A percentile compares a stretch with the other conserved stretches of the same genome.
Conservation (phyloP, 306 rosid species). For the Geum urbanum region DNA sequence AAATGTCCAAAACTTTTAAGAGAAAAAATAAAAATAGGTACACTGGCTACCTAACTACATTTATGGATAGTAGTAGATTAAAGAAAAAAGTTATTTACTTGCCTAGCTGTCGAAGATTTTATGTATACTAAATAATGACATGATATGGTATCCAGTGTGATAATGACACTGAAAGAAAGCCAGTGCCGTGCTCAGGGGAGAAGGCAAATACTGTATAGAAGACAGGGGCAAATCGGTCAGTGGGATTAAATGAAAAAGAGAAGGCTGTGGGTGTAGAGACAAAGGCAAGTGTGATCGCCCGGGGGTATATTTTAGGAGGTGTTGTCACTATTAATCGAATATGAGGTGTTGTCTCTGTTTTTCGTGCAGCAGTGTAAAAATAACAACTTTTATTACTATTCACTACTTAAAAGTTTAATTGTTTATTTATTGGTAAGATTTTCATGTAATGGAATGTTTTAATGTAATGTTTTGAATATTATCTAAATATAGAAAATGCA, state of each 20-base stretch:
- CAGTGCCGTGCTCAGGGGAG: not conserved
- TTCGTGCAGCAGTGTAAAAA: too few species aligned
- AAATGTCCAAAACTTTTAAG: not conserved
- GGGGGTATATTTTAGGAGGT: too few species aligned
- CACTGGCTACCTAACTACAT: not conserved
- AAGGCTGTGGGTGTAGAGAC: not conserved
- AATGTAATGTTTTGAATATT: too few species aligned
- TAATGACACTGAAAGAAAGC: not conserved
- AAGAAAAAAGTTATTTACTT: not conserved
- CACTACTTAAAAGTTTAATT: too few species aligned
- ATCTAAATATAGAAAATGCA: too few species aligned
- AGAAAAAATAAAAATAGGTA: not conserved
- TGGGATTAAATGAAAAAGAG: constrained; percentile 8
- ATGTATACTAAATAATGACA: not conserved
- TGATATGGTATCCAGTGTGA: not conserved
- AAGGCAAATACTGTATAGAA: not conserved
- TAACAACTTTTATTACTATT: too few species aligned
- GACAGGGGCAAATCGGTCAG: constrained; percentile 29
- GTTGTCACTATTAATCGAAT: too few species aligned
- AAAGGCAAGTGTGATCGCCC: constrained; percentile 16
- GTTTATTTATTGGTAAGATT: too few species aligned
- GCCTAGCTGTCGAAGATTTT: not conserved
- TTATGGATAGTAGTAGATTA: not conserved
- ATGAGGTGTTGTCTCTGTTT: too few species aligned
- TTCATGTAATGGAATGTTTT: too few species aligned